Base-by-base conservation (phyloP, 345 rosid species). In the Salix udensis region DNA sequence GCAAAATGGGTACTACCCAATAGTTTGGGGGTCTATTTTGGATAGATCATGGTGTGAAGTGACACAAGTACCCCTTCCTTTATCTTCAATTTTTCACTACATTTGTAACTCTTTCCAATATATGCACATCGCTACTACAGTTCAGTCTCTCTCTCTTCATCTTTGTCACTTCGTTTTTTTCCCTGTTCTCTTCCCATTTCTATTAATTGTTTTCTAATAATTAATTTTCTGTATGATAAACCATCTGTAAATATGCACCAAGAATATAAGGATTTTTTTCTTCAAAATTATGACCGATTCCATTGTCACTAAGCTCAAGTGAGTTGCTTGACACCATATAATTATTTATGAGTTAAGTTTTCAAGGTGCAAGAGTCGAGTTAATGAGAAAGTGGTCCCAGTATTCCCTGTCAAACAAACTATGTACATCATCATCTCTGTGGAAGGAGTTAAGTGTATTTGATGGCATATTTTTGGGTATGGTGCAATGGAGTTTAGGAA, bases 11-110 rank as follows among this genome's bases (percentile, higher is more conserved):
- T 48, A 48, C 53, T 15, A 3, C 44, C 53, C 53, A 48, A 48
- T 48, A 14, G 53, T 48, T 48, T 48, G 53, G 53, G 53, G 53
- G 53, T 48, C 53, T 48, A 15, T 48, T 48, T 48, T 4, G 4
- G 16, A 68, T 68, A 42, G 42, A 68, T 1, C 31, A 13, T 26
- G 26, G 52, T 50, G 52, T 30, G 64, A 71, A 71, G 74, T 71
- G 74, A 71, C 74, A 31, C 1, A 18, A 15, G 19, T 71, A 28
- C 61, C 74, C 74, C 74, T 71, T 83, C 78, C 16, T 48, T 48
- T 48, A 48, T 48, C 53, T 48, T 48, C 16, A 16, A 48, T 48
- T 48, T 48, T 48, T 30, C 53, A 48, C 53, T 48, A 1, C 53
- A 48, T 15, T 48, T 14, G 53, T 48, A 15, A 12, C 53, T 48